These are phyloP conservation scores for Acer campestre DNA, from an alignment of 345 rosid genomes.

Conservation along the genomic window DNA sequence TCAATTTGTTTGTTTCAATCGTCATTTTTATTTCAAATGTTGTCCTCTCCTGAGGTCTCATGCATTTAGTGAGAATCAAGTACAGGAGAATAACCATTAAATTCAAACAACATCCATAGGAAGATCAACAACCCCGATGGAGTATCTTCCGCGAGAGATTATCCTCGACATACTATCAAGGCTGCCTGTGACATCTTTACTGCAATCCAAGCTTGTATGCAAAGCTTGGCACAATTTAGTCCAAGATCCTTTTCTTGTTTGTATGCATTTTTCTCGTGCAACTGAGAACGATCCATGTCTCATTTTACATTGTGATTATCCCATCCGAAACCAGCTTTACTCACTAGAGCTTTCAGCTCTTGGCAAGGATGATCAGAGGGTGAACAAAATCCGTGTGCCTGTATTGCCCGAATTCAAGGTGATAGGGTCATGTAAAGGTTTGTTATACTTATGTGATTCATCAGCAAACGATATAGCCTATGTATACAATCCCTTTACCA, in stretches of 20 bases:
- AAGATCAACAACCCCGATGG: too few relatives aligned
- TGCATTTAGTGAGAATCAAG: too few relatives aligned
- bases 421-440: slow-evolving; percentile 50
- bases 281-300: slow-evolving; percentile 36
- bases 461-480: slow-evolving; percentile 27
- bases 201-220: slow-evolving; percentile 42
- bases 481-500: slow-evolving; percentile 47
- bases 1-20: too few relatives aligned
- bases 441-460: slow-evolving; percentile 42
- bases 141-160: too few relatives aligned
- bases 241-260: slow-evolving; percentile 31
- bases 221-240: slow-evolving; percentile 36
- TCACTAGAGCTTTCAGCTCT: slow-evolving; percentile 36
- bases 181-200: slow-evolving; percentile 38
- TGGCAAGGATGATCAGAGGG: slow-evolving; percentile 1
- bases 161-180: slow-evolving; percentile 33
- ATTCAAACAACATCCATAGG: too few relatives aligned
- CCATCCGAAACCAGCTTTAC: slow-evolving; percentile 43
- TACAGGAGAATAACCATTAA: too few relatives aligned
- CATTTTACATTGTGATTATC: slow-evolving; percentile 43
- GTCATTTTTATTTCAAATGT: too few relatives aligned
- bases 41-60: too few relatives aligned
- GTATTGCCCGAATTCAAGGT: slow-evolving; percentile 44
- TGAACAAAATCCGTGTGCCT: slow-evolving; percentile 34
- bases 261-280: slow-evolving; percentile 10